Percentiles rank a stretch among this genome's conserved stretches.
Conservation (phyloP, 2,329 filamentous ascomycete genomes). For the Coniochaeta prunicola region DNA sequence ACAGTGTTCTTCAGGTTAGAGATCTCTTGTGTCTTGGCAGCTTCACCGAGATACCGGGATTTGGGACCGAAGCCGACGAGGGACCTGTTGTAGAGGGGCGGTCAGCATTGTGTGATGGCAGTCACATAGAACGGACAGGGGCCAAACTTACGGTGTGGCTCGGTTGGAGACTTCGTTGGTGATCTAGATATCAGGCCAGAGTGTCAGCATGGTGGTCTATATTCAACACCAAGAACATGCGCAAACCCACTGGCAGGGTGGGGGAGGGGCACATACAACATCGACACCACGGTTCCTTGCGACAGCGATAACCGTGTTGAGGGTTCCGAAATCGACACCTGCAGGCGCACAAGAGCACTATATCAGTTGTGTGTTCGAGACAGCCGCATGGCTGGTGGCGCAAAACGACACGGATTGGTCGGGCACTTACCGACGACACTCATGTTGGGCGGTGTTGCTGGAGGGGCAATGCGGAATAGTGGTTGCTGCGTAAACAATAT, state of each 20-base stretch:
- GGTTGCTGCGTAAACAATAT: not conserved
- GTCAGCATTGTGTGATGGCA: not conserved
- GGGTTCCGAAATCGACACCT: slow-evolving; percentile 91
- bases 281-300: slow-evolving; percentile 98
- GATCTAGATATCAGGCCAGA: slow-evolving; percentile 51
- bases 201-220: not conserved
- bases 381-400: not conserved
- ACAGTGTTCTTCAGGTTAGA: slow-evolving; percentile 99
- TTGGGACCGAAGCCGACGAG: slow-evolving; percentile 94
- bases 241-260: not conserved
- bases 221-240: not conserved
- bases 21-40: slow-evolving; percentile 97
- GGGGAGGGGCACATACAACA: slow-evolving; percentile 63
- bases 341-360: not conserved
- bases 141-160: slow-evolving; percentile 78
- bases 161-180: slow-evolving; percentile 99
- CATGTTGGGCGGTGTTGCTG: slow-evolving; percentile 32
- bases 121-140: slow-evolving; percentile 7
- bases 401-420: not conserved
- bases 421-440: slow-evolving; percentile 45
- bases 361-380: slow-evolving; percentile 9
- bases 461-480: slow-evolving; percentile 10
- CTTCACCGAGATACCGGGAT: slow-evolving; percentile 86
- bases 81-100: slow-evolving; percentile 47
- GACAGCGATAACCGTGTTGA: slow-evolving; percentile 96